Percentiles rank a stretch among this genome's conserved stretches.
These are phyloP conservation scores for Dictyostelium firmibasis DNA, from an alignment of 78 protist species.

Conservation along the genomic window DNA sequence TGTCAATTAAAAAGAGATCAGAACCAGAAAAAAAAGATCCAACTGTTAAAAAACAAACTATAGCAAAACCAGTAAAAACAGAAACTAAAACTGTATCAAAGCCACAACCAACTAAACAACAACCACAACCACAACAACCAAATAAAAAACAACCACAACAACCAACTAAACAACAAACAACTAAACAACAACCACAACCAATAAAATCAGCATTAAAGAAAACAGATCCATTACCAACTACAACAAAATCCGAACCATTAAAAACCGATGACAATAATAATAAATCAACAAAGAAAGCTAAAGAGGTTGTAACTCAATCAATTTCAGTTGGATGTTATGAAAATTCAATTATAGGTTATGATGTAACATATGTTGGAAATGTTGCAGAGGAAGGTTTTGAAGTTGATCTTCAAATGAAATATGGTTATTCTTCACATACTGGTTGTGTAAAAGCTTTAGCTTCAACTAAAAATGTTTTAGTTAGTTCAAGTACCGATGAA, in stretches of 20 bases:
- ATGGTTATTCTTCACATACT: conserved; percentile 53
- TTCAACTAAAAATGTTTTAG: conserved; percentile 4
- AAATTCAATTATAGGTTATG: conserved; percentile 59
- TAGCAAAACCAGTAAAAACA: background rate
- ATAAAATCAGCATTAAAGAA: background rate
- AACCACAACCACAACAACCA: background rate
- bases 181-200: conserved; percentile 1
- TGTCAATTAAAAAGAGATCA: conserved; percentile 5
- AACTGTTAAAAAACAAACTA: background rate
- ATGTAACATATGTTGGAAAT: conserved; percentile 11
- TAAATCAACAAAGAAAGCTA: background rate
- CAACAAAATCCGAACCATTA: background rate
- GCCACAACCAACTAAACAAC: background rate
- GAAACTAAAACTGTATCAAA: background rate
- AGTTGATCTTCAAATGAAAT: conserved; percentile 26
- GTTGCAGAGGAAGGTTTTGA: conserved; percentile 18
- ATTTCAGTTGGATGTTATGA: conserved; percentile 77
- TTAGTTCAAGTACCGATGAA: conserved; percentile 64
- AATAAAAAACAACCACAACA: background rate
- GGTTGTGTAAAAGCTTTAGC: conserved; percentile 60
- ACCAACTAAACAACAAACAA: background rate
- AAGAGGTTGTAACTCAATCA: background rate
- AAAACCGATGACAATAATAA: background rate
- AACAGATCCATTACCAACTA: background rate
- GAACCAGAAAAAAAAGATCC: background rate